Percentiles rank a stretch among this genome's conserved stretches.
phyloP scores from a whole-genome alignment of 139 green algal species.

The Gonium pectorale region DNA sequence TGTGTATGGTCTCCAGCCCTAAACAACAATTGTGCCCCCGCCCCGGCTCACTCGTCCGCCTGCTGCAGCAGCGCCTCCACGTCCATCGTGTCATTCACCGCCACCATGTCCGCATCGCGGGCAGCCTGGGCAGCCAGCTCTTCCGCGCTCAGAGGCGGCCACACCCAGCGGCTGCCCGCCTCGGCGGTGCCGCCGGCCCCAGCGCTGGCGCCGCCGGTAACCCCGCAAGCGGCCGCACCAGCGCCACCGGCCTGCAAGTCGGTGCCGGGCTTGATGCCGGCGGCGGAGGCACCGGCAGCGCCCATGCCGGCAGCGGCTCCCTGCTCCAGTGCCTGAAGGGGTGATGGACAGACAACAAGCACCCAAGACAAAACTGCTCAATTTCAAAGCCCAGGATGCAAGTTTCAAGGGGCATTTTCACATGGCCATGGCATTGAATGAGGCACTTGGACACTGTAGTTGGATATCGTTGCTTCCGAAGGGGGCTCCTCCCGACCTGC shows the following conservation, averaged over 20 bases:
- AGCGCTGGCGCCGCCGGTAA: not conserved
- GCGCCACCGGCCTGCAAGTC: not conserved
- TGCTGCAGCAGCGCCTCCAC: slow-evolving; percentile 9
- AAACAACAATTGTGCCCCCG: not conserved
- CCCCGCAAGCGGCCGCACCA: not conserved
- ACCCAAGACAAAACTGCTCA: no score
- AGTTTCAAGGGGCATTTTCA: no score
- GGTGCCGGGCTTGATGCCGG: not conserved
- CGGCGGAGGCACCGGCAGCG: not conserved
- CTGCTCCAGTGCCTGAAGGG: not conserved
- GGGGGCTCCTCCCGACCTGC: not conserved
- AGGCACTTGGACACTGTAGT: no score
- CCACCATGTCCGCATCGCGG: not conserved
- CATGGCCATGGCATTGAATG: no score
- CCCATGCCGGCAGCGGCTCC: not conserved
- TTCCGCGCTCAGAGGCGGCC: not conserved
- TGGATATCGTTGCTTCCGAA: no score
- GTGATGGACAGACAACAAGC: no score
- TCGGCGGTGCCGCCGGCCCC: not conserved
- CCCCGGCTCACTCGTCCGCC: slow-evolving; percentile 5
- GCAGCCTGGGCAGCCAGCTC: slow-evolving; percentile 1
- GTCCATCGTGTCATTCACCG: slow-evolving; percentile 7
- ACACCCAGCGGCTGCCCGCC: slow-evolving; percentile 27
- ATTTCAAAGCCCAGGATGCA: no score
- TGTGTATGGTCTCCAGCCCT: no score